Conservation (phyloP, 306 rosid species). For the Vigna trinervia region DNA sequence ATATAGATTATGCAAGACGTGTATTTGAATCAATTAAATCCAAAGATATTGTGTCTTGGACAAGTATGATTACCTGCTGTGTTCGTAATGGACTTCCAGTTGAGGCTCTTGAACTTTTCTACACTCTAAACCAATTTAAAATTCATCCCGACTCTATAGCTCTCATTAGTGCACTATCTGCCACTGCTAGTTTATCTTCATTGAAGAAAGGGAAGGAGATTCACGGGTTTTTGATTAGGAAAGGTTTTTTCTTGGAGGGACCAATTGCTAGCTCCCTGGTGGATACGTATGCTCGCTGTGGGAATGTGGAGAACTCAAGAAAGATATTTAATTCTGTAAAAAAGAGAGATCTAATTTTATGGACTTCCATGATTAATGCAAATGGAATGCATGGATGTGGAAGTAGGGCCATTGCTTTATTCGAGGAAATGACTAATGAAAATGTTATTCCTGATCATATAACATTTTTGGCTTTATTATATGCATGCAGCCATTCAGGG, state of each 20-base stretch:
- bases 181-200: conserved; percentile 67
- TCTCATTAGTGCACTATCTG: conserved; percentile 63
- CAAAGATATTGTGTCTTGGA: conserved; percentile 82
- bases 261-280: conserved; percentile 63
- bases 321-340: conserved; percentile 52
- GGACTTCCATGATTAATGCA: conserved; percentile 84
- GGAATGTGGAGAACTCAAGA: conserved; percentile 57
- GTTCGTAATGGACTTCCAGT: conserved; percentile 61
- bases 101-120: conserved; percentile 69
- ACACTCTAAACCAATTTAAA: conserved; percentile 52
- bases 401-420: conserved; percentile 60
- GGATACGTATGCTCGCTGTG: conserved; percentile 78
- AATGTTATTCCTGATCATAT: conserved; percentile 68
- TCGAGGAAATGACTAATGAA: conserved; percentile 58
- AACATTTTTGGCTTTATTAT: conserved; percentile 73
- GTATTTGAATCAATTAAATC: conserved; percentile 58
- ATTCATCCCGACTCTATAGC: conserved; percentile 66
- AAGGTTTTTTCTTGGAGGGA: conserved; percentile 63
- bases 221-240: conserved; percentile 71
- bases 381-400: conserved; percentile 83
- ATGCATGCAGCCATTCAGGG: conserved; percentile 88
- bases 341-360: conserved; percentile 54
- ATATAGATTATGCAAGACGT: conserved; percentile 52
- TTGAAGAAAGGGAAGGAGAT: conserved; percentile 78
- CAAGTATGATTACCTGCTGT: conserved; percentile 72